Percentiles rank a stretch among this genome's conserved stretches.
Evolutionary conservation across 345 rosid genomes (phyloP).

Genomic region (Melaleuca quinquenervia): DNA sequence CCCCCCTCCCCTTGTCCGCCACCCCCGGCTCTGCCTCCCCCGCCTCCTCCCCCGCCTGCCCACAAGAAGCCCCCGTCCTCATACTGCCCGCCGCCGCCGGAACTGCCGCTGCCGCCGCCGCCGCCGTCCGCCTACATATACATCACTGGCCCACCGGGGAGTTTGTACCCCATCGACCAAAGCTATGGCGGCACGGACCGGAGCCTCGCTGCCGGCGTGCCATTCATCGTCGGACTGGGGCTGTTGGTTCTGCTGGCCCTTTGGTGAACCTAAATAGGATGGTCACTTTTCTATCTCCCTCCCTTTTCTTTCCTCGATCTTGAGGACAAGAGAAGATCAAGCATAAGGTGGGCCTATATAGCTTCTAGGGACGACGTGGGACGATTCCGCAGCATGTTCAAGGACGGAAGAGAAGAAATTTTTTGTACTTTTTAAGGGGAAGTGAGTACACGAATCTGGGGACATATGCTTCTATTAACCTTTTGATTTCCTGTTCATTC

Average conservation of each 20-base stretch:
- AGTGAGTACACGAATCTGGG: background rate
- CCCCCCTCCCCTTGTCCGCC: slow-evolving; percentile 13
- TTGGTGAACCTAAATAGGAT: background rate
- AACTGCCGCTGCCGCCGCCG: slow-evolving; percentile 18
- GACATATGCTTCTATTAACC: background rate
- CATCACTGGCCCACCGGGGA: slow-evolving; percentile 40
- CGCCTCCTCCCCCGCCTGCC: slow-evolving; percentile 19
- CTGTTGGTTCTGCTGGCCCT: slow-evolving; percentile 13
- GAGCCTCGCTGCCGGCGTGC: background rate
- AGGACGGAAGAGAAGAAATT: background rate
- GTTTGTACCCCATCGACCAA: slow-evolving; percentile 30
- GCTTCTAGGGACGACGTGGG: background rate
- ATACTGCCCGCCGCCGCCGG: slow-evolving; percentile 27
- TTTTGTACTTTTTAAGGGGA: background rate
- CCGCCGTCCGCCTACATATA: slow-evolving; percentile 26
- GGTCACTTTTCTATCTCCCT: background rate
- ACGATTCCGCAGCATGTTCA: background rate
- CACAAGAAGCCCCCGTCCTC: slow-evolving; percentile 32
- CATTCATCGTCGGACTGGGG: slow-evolving; percentile 13
- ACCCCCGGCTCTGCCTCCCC: slow-evolving; percentile 10
- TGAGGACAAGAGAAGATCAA: background rate
- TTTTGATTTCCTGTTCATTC: background rate
- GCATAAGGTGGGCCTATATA: background rate
- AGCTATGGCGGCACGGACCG: background rate
- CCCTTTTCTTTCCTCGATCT: background rate